Evolutionary conservation across 768 basidiomycete species (phyloP).

Genomic region (Hirschioporus abietinus): DNA sequence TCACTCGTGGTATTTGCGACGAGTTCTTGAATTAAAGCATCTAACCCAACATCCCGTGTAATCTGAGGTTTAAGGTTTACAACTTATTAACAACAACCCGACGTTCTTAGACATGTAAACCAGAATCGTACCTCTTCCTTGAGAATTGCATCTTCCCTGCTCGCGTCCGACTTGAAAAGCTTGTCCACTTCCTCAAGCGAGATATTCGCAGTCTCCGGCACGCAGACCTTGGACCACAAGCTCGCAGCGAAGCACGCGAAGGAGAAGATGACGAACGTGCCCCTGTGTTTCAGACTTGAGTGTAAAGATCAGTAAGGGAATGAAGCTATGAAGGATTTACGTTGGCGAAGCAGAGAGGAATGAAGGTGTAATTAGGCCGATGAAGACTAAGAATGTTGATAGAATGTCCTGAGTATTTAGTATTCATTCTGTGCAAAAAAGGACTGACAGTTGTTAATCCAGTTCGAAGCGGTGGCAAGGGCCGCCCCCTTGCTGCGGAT

Average conservation of each 20-base stretch:
- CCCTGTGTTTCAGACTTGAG: conserved; percentile 30
- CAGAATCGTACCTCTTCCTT: conserved; percentile 45
- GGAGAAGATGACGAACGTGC: conserved; percentile 66
- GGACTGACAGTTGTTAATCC: conserved; percentile 71
- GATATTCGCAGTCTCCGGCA: conserved; percentile 76
- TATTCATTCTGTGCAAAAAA: background rate
- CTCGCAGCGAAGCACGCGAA: conserved; percentile 61
- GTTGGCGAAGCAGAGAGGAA: conserved; percentile 56
- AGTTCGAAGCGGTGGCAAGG: conserved; percentile 79
- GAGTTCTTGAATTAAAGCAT: conserved; percentile 37
- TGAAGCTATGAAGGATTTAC: conserved; percentile 27
- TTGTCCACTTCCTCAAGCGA: conserved; percentile 73
- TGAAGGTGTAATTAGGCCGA: conserved; percentile 68
- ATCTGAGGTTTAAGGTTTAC: conserved; percentile 37
- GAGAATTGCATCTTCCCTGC: conserved; percentile 43
- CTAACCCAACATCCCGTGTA: conserved; percentile 50
- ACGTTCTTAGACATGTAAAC: background rate
- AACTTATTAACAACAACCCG: conserved; percentile 2
- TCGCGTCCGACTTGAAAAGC: conserved; percentile 57
- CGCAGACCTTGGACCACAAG: conserved; percentile 61
- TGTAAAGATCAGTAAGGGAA: conserved; percentile 1
- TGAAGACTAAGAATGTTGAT: conserved; percentile 45
- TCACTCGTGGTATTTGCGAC: background rate
- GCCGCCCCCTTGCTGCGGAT: conserved; percentile 80
- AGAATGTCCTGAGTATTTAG: background rate